These are phyloP conservation scores for Diplotaxis tenuifolia DNA, from an alignment of 345 rosid species.

Conservation along the genomic window DNA sequence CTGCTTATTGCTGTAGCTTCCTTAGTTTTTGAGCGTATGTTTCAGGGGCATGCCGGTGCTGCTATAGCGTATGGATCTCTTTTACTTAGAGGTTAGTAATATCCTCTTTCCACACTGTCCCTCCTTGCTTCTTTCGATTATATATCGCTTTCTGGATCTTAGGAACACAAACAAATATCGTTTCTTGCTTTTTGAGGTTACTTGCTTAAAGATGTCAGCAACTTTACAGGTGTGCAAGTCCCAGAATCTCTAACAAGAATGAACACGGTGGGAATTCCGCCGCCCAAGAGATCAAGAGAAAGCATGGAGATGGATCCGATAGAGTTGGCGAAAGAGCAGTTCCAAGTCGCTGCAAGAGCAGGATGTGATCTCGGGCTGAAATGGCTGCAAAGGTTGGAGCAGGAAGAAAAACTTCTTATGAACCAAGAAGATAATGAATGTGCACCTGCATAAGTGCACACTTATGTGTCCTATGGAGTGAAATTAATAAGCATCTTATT, in stretches of 20 bases:
- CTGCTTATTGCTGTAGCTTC: slow-evolving; percentile 9
- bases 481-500: background rate
- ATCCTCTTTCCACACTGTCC: background rate
- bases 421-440: slow-evolving; percentile 34
- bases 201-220: background rate
- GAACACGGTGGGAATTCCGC: slow-evolving; percentile 35
- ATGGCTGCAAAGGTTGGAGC: slow-evolving; percentile 79
- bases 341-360: slow-evolving; percentile 69
- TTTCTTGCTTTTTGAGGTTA: slow-evolving; percentile 3
- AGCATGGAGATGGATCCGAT: slow-evolving; percentile 37
- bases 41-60: slow-evolving; percentile 91
- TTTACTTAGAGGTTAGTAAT: slow-evolving; percentile 69
- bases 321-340: slow-evolving; percentile 73
- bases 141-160: background rate
- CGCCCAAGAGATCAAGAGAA: slow-evolving; percentile 45
- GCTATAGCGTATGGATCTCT: slow-evolving; percentile 89
- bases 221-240: slow-evolving; percentile 62
- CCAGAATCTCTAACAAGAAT: slow-evolving; percentile 57
- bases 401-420: slow-evolving; percentile 62
- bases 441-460: background rate
- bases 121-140: background rate
- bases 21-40: slow-evolving; percentile 4
- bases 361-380: slow-evolving; percentile 72
- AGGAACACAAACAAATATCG: background rate
- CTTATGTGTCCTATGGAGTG: background rate